Conservation (phyloP, 2,329 filamentous ascomycete genomes). For the Alternaria metachromatica region DNA sequence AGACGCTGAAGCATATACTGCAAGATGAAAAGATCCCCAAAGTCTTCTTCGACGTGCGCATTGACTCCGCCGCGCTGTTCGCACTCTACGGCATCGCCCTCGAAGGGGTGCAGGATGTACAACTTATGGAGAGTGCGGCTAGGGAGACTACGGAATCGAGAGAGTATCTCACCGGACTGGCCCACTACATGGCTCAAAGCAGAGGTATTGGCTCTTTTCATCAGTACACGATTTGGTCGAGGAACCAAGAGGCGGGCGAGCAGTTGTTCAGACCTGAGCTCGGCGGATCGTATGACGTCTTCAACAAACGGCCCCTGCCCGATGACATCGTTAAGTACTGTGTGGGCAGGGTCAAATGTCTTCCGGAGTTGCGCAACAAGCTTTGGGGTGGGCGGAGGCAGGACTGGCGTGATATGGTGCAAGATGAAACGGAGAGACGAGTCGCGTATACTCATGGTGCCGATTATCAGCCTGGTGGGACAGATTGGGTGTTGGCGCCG, state of each 20-base stretch:
- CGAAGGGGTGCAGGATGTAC: conserved; percentile 5
- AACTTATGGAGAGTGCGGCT: conserved; percentile 10
- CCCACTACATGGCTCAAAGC: too few relatives aligned
- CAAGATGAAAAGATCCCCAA: conserved; percentile 32
- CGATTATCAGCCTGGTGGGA: conserved; percentile 31
- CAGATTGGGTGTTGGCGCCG: conserved; percentile 27
- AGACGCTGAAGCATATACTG: conserved; percentile 19
- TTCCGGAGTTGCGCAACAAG: conserved; percentile 11
- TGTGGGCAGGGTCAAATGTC: conserved; percentile 27
- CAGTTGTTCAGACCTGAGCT: conserved; percentile 27
- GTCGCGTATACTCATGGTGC: conserved; percentile 18
- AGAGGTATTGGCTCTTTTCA: too few relatives aligned
- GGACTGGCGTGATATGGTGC: not conserved
- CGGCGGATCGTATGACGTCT: conserved; percentile 37
- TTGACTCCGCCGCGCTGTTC: conserved; percentile 36
- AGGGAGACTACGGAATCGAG: not conserved
- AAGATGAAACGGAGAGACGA: conserved; percentile 12
- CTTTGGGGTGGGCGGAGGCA: not conserved
- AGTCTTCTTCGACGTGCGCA: conserved; percentile 40
- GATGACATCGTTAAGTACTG: conserved; percentile 37
- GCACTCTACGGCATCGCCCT: conserved; percentile 14
- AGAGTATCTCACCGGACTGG: not conserved
- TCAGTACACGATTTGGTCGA: too few relatives aligned
- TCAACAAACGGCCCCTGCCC: conserved; percentile 35
- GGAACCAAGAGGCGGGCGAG: too few relatives aligned